Evolutionary conservation across 73 alveolate genomes (phyloP).

Genomic region (Symbiodinium natans): DNA sequence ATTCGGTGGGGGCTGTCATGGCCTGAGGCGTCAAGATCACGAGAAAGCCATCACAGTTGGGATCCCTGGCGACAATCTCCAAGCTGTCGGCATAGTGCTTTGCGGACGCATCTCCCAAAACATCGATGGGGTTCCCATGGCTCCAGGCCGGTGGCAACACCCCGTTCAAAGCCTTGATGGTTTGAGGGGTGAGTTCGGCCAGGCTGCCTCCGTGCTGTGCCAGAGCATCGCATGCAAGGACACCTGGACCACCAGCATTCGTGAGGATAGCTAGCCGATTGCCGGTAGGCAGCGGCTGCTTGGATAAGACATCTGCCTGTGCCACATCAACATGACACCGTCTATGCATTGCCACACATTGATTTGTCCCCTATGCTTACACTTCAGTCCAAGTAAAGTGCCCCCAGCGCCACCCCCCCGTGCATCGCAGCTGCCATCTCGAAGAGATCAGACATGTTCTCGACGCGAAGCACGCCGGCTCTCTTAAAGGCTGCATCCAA

Average conservation of each 20-base stretch:
- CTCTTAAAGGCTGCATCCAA: conserved; percentile 95
- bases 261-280: conserved; percentile 94
- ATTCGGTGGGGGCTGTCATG: conserved; percentile 86
- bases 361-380: too few species aligned
- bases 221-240: conserved; percentile 95
- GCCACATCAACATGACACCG: not conserved
- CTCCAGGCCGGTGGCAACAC: conserved; percentile 95
- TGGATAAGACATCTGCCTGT: conserved; percentile 51
- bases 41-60: conserved; percentile 91
- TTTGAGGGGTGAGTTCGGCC: conserved; percentile 92
- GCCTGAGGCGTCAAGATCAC: conserved; percentile 95
- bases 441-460: conserved; percentile 75
- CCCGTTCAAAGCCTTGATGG: conserved; percentile 83
- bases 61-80: conserved; percentile 91
- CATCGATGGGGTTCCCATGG: conserved; percentile 95
- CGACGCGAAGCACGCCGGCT: conserved; percentile 95
- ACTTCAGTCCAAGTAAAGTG: too few species aligned
- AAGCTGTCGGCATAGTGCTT: conserved; percentile 95
- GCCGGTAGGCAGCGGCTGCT: conserved; percentile 73
- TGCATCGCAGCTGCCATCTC: conserved; percentile 32
- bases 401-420: too few species aligned
- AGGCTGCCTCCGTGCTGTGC: conserved; percentile 94
- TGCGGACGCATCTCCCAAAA: conserved; percentile 96
- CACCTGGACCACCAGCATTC: conserved; percentile 96
- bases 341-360: too few species aligned